Conservation (phyloP, 306 rosid genomes). For the Lathyrus sativus region DNA sequence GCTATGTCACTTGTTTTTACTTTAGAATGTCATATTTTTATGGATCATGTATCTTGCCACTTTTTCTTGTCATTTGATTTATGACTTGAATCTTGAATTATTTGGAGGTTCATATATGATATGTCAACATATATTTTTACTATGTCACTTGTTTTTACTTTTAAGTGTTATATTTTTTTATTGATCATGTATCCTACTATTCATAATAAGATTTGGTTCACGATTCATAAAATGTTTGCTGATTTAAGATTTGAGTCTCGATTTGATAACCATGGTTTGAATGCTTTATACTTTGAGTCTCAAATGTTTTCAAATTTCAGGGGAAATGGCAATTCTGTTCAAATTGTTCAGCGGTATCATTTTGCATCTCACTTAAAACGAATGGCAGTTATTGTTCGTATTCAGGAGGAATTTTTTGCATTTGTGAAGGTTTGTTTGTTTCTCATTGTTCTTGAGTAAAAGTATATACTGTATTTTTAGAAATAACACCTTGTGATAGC, state of each 20-base stretch:
- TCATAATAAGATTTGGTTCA: neutral
- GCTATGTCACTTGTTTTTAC: too few relatives aligned
- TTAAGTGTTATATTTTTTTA: neutral
- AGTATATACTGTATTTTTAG: slow-evolving; percentile 18
- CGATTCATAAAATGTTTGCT: neutral
- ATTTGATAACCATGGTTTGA: slow-evolving; percentile 5
- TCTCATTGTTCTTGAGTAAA: slow-evolving; percentile 1
- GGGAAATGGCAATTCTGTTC: slow-evolving; percentile 85
- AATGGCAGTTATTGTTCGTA: slow-evolving; percentile 96
- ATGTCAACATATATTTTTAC: too few relatives aligned
- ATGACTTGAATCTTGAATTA: neutral
- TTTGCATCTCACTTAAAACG: slow-evolving; percentile 94
- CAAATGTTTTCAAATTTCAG: slow-evolving; percentile 45
- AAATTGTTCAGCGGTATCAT: slow-evolving; percentile 95
- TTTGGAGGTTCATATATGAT: neutral
- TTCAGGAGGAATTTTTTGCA: slow-evolving; percentile 84
- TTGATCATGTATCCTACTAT: neutral
- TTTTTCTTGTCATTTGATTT: neutral
- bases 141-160: too few relatives aligned
- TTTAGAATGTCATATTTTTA: too few relatives aligned
- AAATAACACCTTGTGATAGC: neutral
- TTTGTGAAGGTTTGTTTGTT: slow-evolving; percentile 86
- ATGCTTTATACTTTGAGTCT: slow-evolving; percentile 13
- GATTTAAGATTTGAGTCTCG: neutral
- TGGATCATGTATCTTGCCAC: neutral